Conservation (phyloP, 345 rosid species). For the Pistacia vera region DNA sequence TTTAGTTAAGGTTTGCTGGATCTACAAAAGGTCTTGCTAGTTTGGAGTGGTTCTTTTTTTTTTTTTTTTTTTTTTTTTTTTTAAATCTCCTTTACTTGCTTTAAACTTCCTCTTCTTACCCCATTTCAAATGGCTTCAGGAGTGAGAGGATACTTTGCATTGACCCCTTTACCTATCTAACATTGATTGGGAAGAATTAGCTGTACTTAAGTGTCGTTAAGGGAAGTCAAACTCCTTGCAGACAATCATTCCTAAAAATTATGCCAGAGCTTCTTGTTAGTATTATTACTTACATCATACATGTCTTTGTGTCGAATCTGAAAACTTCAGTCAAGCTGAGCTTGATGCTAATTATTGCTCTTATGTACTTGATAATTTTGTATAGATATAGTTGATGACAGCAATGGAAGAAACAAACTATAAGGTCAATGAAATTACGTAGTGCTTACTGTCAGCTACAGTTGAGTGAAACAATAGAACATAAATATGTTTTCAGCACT, state of each 20-base stretch:
- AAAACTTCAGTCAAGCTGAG: neutral
- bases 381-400: neutral
- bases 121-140: neutral
- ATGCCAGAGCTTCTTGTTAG: neutral
- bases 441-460: slow-evolving; percentile 5
- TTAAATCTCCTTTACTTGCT: neutral
- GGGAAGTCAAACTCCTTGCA: neutral
- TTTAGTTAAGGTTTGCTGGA: no score
- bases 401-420: neutral
- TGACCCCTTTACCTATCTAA: neutral
- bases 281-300: neutral
- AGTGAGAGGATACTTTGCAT: neutral
- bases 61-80: no score
- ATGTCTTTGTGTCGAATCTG: neutral
- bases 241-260: neutral
- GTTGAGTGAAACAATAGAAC: neutral
- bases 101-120: neutral
- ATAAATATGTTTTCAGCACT: no score
- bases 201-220: neutral
- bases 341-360: slow-evolving; percentile 2
- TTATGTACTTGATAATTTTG: neutral
- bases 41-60: neutral
- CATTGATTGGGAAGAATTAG: neutral
- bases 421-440: neutral
- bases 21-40: slow-evolving; percentile 72